Evolutionary conservation across 305 asterid genomes (phyloP).

Genomic region (Solanum hybrid): DNA sequence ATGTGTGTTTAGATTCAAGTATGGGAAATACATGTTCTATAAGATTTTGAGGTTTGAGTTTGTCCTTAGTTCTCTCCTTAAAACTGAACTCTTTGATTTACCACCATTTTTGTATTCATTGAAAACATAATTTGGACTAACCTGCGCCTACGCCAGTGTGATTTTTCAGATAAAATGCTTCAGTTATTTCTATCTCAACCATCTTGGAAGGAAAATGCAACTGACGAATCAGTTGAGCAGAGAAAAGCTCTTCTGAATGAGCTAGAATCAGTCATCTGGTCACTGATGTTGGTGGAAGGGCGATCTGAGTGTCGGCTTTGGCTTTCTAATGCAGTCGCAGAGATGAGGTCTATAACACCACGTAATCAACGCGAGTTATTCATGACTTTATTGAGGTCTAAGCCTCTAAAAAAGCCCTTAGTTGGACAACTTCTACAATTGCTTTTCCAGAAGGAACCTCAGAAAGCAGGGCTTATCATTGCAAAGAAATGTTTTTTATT

Average conservation of each 20-base stretch:
- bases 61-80: not conserved
- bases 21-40: not conserved
- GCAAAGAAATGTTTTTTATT: conserved; percentile 69
- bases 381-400: conserved; percentile 50
- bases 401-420: conserved; percentile 41
- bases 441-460: conserved; percentile 68
- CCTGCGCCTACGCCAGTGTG: conserved; percentile 6
- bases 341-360: conserved; percentile 50
- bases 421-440: conserved; percentile 74
- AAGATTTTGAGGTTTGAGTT: not conserved
- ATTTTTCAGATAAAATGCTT: conserved; percentile 38
- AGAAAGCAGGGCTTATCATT: conserved; percentile 56
- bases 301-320: conserved; percentile 91
- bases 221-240: conserved; percentile 8
- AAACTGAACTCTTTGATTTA: not conserved
- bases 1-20: not conserved
- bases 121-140: not conserved
- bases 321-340: conserved; percentile 67
- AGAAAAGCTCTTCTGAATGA: conserved; percentile 47
- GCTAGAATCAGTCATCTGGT: conserved; percentile 58
- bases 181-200: conserved; percentile 56
- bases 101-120: not conserved
- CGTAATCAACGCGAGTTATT: conserved; percentile 57
- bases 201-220: conserved; percentile 20
- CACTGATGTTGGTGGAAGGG: conserved; percentile 53